Base-by-base conservation (phyloP, 768 basidiomycete species). In the Tylopilus plumbeoviolaceoides region DNA sequence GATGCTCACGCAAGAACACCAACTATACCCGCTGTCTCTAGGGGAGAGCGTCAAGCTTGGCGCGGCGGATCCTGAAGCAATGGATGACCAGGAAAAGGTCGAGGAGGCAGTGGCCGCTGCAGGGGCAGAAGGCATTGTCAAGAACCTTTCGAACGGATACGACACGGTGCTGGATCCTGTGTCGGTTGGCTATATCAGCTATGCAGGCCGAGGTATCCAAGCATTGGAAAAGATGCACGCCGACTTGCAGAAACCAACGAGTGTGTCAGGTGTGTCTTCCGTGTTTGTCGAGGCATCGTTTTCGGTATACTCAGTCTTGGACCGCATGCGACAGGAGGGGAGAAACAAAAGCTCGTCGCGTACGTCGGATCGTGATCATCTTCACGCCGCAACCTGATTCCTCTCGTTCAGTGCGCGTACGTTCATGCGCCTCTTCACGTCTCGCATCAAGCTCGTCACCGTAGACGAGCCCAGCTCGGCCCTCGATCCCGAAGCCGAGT, bases 31-130 rank as follows among this genome's bases (percentile, higher is more conserved):
- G 1, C 56, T 77, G 5, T 69, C 72, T 1, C 46, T 77, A 17
- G 51, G 58, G 41, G 77, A 78, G 49, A 78, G 76, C 48, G 69
- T 78, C 25, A 70, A 62, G 23, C 53, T 78, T 12, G 74, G 74
- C 21, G 47, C 62, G 1, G 56, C 56, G 1, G 46, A 56, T 3
- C 28, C 31, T 1, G 63, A 57, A 11, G 47, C 46, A 3, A 58
- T 50, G 36, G 47, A 58, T 27, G 46, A 66, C 38, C 21, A 57
- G 8, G 47, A 35, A 21, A 64, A 50, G 30, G 42, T 69, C 0
- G 31, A 25, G 12, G 58, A 69, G 48, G 59, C 63, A 1, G 57
- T 67, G 28, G 53, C 58, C 17, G 62, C 73, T 31, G 76, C 75
- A 0, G 75, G 77, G 7, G 73, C 78, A 2, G 60, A 66, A n/a